Evolutionary conservation across 2,329 filamentous ascomycete genomes (phyloP), one percentile per base, ranked within the genome.

Genomic region (Aspergillus luchuensis): DNA sequence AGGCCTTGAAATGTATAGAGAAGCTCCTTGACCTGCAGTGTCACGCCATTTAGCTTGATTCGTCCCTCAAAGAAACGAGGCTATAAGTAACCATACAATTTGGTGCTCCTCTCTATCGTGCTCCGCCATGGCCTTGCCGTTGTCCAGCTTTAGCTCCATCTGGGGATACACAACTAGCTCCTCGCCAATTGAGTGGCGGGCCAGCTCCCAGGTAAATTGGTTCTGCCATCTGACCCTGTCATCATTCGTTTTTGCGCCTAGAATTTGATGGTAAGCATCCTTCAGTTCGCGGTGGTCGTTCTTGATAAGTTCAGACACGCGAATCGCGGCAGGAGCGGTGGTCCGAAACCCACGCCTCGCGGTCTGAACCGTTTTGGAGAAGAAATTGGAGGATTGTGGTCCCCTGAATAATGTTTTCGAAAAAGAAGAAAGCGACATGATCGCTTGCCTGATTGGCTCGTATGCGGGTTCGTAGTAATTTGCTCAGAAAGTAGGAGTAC

Each of bases 111-210:
- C 63, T 6, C 82, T 76, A 64, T 84, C 80, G 43, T 78, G 75
- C 5, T 82, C 77, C 0, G 82, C 81, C 63, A 83, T 70, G 0
- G 68, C 60, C 19, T 74, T 71, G 33, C 82, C 82, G 2, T 71
- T 67, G 0, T 73, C 67, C 10, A 85, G 61, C 53, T 81, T 68
- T 61, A 81, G 79, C 67, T 84, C 82, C 21, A 85, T 73, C 0
- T 78, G 80, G 0, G 83, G 83, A 61, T 85, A 85, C 0, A 85
- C 72, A 4, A 85, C 74, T 15, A 84, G 67, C 63, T 84, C 82
- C 62, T 84, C 79, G 21, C 77, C 79, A 58, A 83, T 73, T 0
- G 78, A 78, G 62, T 83, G 81, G 3, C 81, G 79, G 49, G 81
- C 78, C 1, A 84, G 70, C 59, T 82, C 79, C 81, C 81, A 83